Evolutionary conservation across 1,139 yeast species (phyloP).

Genomic region (Geotrichum cucujoidarum): DNA sequence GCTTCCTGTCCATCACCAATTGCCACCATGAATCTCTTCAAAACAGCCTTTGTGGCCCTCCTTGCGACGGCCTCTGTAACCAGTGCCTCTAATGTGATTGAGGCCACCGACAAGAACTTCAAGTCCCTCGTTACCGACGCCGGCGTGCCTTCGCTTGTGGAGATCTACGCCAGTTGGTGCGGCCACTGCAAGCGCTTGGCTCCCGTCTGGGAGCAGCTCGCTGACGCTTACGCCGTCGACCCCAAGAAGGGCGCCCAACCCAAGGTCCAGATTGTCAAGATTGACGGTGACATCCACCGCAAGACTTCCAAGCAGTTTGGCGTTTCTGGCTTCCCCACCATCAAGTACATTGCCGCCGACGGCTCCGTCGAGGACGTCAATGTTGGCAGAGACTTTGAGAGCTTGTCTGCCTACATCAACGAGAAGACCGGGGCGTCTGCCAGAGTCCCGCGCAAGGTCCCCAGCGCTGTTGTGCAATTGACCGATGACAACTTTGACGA

Average conservation of each 20-base stretch:
- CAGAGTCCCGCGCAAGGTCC: slow-evolving; percentile 30
- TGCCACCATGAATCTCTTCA: slow-evolving; percentile 8
- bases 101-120: slow-evolving; percentile 47
- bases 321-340: slow-evolving; percentile 61
- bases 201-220: slow-evolving; percentile 62
- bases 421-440: slow-evolving; percentile 41
- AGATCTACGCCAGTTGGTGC: slow-evolving; percentile 80
- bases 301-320: slow-evolving; percentile 52
- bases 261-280: slow-evolving; percentile 46
- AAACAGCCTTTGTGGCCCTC: slow-evolving; percentile 1
- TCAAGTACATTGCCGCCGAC: slow-evolving; percentile 48
- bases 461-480: slow-evolving; percentile 40
- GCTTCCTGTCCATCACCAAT: not conserved
- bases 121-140: slow-evolving; percentile 50
- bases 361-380: slow-evolving; percentile 29
- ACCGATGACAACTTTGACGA: slow-evolving; percentile 29
- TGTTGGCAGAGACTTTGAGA: slow-evolving; percentile 42
- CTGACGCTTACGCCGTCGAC: slow-evolving; percentile 42
- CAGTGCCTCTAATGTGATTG: slow-evolving; percentile 37
- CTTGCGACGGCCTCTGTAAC: slow-evolving; percentile 14
- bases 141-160: slow-evolving; percentile 62
- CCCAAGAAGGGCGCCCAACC: slow-evolving; percentile 33
- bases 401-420: slow-evolving; percentile 47
- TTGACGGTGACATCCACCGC: slow-evolving; percentile 63
- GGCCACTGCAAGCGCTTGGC: slow-evolving; percentile 67